Conservation (phyloP, 495 filamentous ascomycete genomes). For the Aspergillus nanangensis region DNA sequence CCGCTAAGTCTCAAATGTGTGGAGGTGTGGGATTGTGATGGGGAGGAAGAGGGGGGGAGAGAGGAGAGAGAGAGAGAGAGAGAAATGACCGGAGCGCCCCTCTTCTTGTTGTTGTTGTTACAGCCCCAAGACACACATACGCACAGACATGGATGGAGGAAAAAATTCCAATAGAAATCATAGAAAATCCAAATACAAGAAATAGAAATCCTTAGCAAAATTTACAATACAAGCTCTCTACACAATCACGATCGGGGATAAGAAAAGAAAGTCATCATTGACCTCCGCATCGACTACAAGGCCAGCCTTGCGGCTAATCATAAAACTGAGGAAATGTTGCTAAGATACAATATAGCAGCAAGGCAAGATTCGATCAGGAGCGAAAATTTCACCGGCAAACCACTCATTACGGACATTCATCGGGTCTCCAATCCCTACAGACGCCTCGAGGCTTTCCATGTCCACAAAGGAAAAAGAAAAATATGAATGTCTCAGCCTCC, state of each 20-base stretch:
- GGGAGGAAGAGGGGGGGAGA: conserved; percentile 3
- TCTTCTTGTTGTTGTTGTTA: too few species aligned
- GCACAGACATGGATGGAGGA: too few species aligned
- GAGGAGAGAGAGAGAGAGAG: neutral
- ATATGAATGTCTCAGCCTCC: conserved; percentile 7
- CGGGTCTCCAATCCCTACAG: conserved; percentile 8
- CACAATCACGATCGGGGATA: too few species aligned
- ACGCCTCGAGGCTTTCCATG: conserved; percentile 13
- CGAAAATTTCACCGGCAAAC: conserved; percentile 17
- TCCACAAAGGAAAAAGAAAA: conserved; percentile 9
- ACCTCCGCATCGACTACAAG: conserved; percentile 14
- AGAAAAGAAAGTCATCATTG: too few species aligned
- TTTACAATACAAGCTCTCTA: too few species aligned
- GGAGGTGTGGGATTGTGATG: too few species aligned
- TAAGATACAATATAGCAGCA: conserved; percentile 46
- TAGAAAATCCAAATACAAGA: too few species aligned
- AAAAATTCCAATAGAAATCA: too few species aligned
- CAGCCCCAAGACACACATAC: too few species aligned
- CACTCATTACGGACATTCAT: conserved; percentile 20
- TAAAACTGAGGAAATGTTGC: conserved; percentile 37
- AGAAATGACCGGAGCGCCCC: neutral
- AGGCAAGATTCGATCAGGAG: conserved; percentile 33
- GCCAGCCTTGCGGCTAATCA: conserved; percentile 30
- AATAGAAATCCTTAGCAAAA: too few species aligned
- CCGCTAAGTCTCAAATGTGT: too few species aligned